Base-by-base conservation (phyloP, 768 basidiomycete species). In the Tephrocybe rancida region DNA sequence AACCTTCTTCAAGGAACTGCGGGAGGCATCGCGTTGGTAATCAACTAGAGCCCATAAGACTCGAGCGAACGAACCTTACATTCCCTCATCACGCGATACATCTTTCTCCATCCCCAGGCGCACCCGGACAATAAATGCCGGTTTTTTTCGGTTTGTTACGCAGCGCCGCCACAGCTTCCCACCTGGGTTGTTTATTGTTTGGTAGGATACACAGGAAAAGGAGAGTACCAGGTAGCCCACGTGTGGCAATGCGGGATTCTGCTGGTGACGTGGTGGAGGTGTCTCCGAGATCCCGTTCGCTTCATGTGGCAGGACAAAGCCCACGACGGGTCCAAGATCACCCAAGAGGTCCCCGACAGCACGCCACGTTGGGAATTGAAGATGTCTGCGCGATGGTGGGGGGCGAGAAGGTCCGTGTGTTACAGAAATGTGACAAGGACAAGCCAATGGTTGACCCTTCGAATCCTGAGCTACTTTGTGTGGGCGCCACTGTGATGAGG, bases 201-300 rank as follows among this genome's bases (percentile, higher is more conserved):
- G 7, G 34, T 38, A n/a, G 1, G 27, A 26, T 73, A 66, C n/a
- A n/a, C n/a, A n/a, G n/a, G n/a, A 22, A 24, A 24, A n/a, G 1
- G 25, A 16, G 10, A 27, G 11, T 27, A 43, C 18, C 11, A 32
- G 13, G 32, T 26, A 7, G 70, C 76, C 56, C 60, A 81, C 73
- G 87, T 86, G 46, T 87, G 73, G 64, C 88, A 92, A 68, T 93
- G 92, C 9, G 92, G 92, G 59, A 94, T 93, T 73, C 89, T 90
- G 76, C 83, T 86, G 53, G 77, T 79, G 55, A 91, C 81, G 67
- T 94, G 92, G 70, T 94, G 91, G 11, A 80, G 68, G 43, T 14
- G 88, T 90, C 73, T 90, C 88, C 2, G 85, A 87, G 65, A 92
- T 89, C 55, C 90, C 88, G 68, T 91, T 83, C 13, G 90, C 86